Percentiles rank a stretch among this genome's conserved stretches.
Conservation (phyloP, 306 rosid species). For the Pterocarpus macrocarpus region DNA sequence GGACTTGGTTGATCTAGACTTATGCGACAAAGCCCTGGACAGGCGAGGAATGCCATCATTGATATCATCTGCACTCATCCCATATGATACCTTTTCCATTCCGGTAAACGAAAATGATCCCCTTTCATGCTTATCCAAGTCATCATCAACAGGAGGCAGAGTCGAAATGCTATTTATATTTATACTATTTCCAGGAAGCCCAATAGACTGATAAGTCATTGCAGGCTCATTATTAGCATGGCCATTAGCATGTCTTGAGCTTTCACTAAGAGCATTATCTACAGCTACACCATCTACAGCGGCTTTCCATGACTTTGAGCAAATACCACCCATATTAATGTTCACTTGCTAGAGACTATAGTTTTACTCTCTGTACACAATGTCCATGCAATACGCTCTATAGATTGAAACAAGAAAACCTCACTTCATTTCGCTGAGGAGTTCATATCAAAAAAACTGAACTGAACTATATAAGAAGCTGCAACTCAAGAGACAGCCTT, state of each 20-base stretch:
- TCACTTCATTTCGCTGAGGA: constrained; percentile 24
- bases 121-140: constrained; percentile 61
- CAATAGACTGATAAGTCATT: constrained; percentile 56
- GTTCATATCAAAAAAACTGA: constrained; percentile 35
- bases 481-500: constrained; percentile 30
- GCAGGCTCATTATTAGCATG: constrained; percentile 59
- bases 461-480: constrained; percentile 40
- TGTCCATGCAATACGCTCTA: constrained; percentile 55
- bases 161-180: constrained; percentile 50
- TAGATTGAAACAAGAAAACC: constrained; percentile 36
- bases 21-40: constrained; percentile 73
- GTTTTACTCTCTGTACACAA: constrained; percentile 54
- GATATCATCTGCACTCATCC: constrained; percentile 64
- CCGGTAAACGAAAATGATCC: constrained; percentile 73
- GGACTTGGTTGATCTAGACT: constrained; percentile 78
- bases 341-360: constrained; percentile 42
- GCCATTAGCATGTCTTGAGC: constrained; percentile 72
- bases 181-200: constrained; percentile 50
- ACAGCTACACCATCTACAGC: constrained; percentile 63
- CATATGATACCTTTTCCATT: constrained; percentile 59
- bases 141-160: constrained; percentile 60
- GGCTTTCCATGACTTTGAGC: constrained; percentile 83
- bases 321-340: constrained; percentile 86
- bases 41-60: constrained; percentile 92
- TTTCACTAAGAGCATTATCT: constrained; percentile 63